Base-by-base conservation (phyloP, 495 filamentous ascomycete genomes). In the Penicillium bovifimosum region DNA sequence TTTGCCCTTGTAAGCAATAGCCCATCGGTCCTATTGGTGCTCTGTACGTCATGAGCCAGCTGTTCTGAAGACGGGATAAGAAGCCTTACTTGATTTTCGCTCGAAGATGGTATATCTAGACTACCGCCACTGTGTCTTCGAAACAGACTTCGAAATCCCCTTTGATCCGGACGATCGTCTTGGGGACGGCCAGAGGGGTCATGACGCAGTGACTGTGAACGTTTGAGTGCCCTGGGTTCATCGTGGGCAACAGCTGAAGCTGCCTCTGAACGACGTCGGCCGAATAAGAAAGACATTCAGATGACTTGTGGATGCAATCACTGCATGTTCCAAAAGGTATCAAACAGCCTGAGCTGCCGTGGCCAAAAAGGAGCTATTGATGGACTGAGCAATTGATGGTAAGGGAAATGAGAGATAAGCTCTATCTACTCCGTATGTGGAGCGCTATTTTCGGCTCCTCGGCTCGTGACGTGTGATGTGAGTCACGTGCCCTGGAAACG, bases 61-160 rank as follows among this genome's bases (percentile, higher is more conserved):
- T 39, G 35, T 41, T 18, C 17, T 20, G 29, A 7, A 6, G 17
- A 9, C 17, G 16, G 26, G 13, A 26, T 26, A 6, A 16, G 9
- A 11, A 18, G n/a, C 42, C 48, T 50, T 41, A 50, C 48, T 16
- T 47, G 45, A 27, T 17, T n/a, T 36, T 6, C 16, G 14, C n/a
- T n/a, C 26, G 39, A n/a, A 7, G 41, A 17, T 17, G 34, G 14
- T 39, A 39, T 38, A 38, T 53, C 32, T 26, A 40, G 16, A 16
- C 51, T 53, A 18, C 51, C 52, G 5, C 56, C 59, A 6, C 55
- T 66, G 29, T 46, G 55, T 43, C 58, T 61, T 13, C 63, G 60
- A 47, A 71, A 71, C 5, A 73, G 38, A 5, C 57, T 56, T 38
- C 62, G 64, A n/a, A 73, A 41, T n/a, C 60, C 13, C 9, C 56